A percentile compares a stretch with the other conserved stretches of the same genome.
Evolutionary conservation across 202 grass and related monocot genomes (phyloP).

Genomic region (Alloteropsis angusta): DNA sequence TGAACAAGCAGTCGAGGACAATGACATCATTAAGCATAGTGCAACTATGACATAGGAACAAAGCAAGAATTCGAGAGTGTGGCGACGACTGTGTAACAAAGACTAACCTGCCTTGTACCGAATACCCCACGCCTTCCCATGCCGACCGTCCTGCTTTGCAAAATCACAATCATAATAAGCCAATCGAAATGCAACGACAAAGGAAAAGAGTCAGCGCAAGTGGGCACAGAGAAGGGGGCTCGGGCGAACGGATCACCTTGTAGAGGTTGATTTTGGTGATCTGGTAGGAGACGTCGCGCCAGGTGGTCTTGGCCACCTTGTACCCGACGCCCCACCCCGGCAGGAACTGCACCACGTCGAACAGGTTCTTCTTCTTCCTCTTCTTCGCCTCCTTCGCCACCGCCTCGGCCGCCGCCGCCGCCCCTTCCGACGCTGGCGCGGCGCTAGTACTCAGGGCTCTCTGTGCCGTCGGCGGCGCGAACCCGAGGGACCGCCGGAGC

Average conservation of each 20-base stretch:
- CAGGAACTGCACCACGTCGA: conserved; percentile 69
- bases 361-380: conserved; percentile 72
- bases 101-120: conserved; percentile 76
- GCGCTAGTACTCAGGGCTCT: conserved; percentile 27
- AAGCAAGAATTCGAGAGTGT: neutral
- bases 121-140: conserved; percentile 86
- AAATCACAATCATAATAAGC: neutral
- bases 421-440: neutral
- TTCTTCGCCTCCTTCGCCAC: conserved; percentile 28
- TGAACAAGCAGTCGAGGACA: neutral
- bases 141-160: conserved; percentile 60
- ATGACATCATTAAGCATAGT: neutral
- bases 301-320: conserved; percentile 73
- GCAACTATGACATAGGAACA: neutral
- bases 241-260: conserved; percentile 24
- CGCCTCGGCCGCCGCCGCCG: neutral
- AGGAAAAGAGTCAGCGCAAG: neutral
- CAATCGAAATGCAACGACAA: neutral
- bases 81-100: neutral
- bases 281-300: conserved; percentile 64
- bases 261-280: conserved; percentile 80
- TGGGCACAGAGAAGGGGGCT: neutral
- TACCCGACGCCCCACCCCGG: conserved; percentile 61
- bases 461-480: neutral
- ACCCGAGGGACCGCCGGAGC: conserved; percentile 23